Base-by-base conservation (phyloP, 495 filamentous ascomycete species). In the Xylaria curta region DNA sequence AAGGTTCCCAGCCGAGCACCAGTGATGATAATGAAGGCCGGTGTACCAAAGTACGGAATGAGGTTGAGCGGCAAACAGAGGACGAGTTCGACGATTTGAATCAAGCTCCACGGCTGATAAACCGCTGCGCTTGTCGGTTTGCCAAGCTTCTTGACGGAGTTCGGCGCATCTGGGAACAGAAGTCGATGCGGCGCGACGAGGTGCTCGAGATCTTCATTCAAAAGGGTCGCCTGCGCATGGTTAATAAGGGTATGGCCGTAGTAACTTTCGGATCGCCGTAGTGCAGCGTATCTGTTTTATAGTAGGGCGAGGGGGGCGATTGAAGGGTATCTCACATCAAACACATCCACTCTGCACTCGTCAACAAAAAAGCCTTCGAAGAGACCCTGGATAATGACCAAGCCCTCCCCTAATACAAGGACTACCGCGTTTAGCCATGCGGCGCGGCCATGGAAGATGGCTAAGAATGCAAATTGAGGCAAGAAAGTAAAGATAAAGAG, bases 401-500 rank as follows among this genome's bases (percentile, higher is more conserved):
- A 89, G 40, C 90, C 91, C 76, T 98, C 96, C 68, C 89, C 91
- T 26, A 98, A 86, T 9, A 96, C 91, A 58, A 98, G 87, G 12
- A 97, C 81, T 0, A 89, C 89, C 7, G 94, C 91, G 40, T 90
- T 92, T 51, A 97, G 75, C 76, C 90, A 91, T 19, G 93, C 92
- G 10, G 94, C 82, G 0, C 93, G 93, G 0, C 96, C 96, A 66
- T 94, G 94, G 75, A 97, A 94, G 78, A 97, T 88, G 70, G 92
- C 85, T 38, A 97, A 82, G 68, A 94, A 86, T 8, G 93, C 90
- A 60, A 90, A 87, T 82, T 98, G 96, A 0, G 96, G 95, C 17
- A 97, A 77, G 75, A 97, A 99, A 26, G 94, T 90, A 78, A 97
- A 92, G 28, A 90, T 84, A 79, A 99, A 99, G 80, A 97, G 87